phyloP scores from a whole-genome alignment of 306 rosid genomes.

The Prunus davidiana region DNA sequence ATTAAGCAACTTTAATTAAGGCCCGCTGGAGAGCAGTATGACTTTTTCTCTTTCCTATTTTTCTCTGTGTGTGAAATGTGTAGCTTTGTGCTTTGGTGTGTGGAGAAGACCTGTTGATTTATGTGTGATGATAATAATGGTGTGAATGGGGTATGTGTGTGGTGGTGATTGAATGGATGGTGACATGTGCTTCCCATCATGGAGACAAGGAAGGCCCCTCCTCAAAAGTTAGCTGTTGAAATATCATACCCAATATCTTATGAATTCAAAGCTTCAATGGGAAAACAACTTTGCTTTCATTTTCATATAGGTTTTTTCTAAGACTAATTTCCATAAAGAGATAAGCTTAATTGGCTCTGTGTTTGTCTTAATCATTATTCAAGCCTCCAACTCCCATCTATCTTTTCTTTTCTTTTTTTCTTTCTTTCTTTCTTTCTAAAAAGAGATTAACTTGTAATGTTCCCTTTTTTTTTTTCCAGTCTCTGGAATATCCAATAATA shows the following conservation, averaged over 20 bases:
- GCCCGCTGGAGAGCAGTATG: not conserved
- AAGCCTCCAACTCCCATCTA: slow-evolving; percentile 1
- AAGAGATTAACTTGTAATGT: no score
- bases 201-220: slow-evolving; percentile 70
- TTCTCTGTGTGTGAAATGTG: not conserved
- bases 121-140: slow-evolving; percentile 38
- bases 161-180: slow-evolving; percentile 60
- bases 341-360: slow-evolving; percentile 24
- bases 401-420: no score
- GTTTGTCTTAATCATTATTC: slow-evolving; percentile 37
- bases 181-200: slow-evolving; percentile 66
- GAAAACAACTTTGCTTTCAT: slow-evolving; percentile 12
- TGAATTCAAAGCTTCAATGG: slow-evolving; percentile 41
- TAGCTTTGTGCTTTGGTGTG: slow-evolving; percentile 17
- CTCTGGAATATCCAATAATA: no score
- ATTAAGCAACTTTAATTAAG: not conserved
- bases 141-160: slow-evolving; percentile 33
- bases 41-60: not conserved
- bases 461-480: no score
- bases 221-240: slow-evolving; percentile 47
- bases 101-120: slow-evolving; percentile 30
- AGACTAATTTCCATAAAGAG: slow-evolving; percentile 14
- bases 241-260: slow-evolving; percentile 32
- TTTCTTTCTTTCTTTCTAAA: no score
- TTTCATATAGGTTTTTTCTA: not conserved